Evolutionary conservation across 495 filamentous ascomycete species (phyloP).

Genomic region (Xylaria flabelliformis): DNA sequence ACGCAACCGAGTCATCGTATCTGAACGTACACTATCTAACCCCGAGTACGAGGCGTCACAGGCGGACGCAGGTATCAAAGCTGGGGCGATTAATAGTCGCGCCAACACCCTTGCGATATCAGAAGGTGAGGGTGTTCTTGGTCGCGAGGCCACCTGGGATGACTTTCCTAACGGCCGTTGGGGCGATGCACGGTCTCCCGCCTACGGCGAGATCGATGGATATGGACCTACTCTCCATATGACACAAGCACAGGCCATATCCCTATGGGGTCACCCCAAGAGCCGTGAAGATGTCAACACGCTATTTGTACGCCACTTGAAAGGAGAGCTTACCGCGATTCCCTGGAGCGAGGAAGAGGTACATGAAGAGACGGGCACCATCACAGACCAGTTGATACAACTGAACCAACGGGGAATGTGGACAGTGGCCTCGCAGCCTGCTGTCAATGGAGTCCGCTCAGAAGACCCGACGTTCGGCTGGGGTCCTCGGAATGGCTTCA

Average conservation of each 20-base stretch:
- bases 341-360: constrained; percentile 94
- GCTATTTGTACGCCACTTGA: constrained; percentile 81
- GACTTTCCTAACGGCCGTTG: constrained; percentile 98
- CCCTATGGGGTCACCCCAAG: constrained; percentile 82
- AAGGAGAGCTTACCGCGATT: constrained; percentile 74
- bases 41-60: constrained; percentile 71
- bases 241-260: constrained; percentile 73
- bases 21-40: constrained; percentile 56
- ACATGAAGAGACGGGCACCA: constrained; percentile 81
- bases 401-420: constrained; percentile 90
- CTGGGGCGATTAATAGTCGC: constrained; percentile 65
- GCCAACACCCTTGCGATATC: constrained; percentile 90
- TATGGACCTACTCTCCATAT: constrained; percentile 93
- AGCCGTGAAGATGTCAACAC: constrained; percentile 70
- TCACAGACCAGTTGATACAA: constrained; percentile 71
- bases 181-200: constrained; percentile 88
- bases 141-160: constrained; percentile 97
- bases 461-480: constrained; percentile 86
- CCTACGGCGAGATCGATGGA: constrained; percentile 94
- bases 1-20: constrained; percentile 84
- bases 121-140: constrained; percentile 87
- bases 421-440: constrained; percentile 96
- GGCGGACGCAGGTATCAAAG: constrained; percentile 66
- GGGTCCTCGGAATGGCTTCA: constrained; percentile 91
- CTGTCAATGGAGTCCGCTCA: constrained; percentile 82